Conservation (phyloP, 257 asterid genomes). For the Schizonepeta tenuifolia region DNA sequence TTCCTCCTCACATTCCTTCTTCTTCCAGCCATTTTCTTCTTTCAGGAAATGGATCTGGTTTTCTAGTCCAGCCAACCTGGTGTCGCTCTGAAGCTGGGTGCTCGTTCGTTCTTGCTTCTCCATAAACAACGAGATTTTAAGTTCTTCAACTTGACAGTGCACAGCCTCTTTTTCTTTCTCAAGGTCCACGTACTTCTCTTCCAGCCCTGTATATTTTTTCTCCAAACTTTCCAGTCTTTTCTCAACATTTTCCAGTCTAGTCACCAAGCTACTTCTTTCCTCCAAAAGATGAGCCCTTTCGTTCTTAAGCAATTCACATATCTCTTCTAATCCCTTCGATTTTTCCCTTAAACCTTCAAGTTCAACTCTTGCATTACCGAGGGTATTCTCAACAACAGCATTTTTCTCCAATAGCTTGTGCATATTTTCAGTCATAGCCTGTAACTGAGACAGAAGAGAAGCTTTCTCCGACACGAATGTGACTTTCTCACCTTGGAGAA, state of each 20-base stretch:
- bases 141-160: constrained; percentile 61
- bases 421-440: constrained; percentile 69
- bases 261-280: constrained; percentile 61
- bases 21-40: constrained; percentile 73
- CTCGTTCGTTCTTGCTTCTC: constrained; percentile 78
- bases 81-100: constrained; percentile 53
- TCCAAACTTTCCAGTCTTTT: constrained; percentile 62
- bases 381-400: constrained; percentile 76
- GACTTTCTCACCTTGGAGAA: constrained; percentile 65
- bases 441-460: constrained; percentile 74
- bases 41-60: constrained; percentile 67
- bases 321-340: constrained; percentile 81
- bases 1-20: constrained; percentile 80
- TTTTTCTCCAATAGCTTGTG: constrained; percentile 75
- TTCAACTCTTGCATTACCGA: constrained; percentile 74
- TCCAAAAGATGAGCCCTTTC: constrained; percentile 71
- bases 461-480: constrained; percentile 73
- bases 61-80: constrained; percentile 61
- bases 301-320: constrained; percentile 71
- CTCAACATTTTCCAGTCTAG: constrained; percentile 69
- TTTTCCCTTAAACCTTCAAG: constrained; percentile 93
- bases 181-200: constrained; percentile 64
- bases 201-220: constrained; percentile 62
- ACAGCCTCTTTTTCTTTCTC: constrained; percentile 70
- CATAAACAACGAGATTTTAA: constrained; percentile 53